Conservation (phyloP, 495 filamentous ascomycete species). For the Annulohypoxylon maeteangense region DNA sequence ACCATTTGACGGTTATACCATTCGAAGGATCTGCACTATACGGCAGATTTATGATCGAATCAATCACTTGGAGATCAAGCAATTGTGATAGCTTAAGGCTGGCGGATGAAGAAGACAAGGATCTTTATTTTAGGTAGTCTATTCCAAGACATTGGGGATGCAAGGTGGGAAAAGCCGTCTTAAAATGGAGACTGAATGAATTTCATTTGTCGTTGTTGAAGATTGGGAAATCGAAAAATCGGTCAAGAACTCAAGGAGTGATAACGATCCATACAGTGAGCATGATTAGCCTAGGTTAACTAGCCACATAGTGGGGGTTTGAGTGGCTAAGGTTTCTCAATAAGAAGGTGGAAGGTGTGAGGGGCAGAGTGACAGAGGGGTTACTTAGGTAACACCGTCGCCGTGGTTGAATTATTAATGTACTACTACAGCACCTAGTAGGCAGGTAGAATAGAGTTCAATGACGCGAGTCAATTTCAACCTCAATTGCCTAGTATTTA, state of each 20-base stretch:
- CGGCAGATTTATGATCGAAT: constrained; percentile 14
- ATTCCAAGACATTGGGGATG: constrained; percentile 21
- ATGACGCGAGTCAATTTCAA: neutral
- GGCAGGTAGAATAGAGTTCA: neutral
- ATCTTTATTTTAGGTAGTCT: constrained; percentile 11
- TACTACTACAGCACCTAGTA: too few relatives aligned
- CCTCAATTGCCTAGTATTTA: neutral
- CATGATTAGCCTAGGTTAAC: neutral
- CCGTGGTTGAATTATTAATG: neutral
- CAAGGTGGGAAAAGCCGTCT: constrained; percentile 22
- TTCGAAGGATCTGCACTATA: constrained; percentile 28
- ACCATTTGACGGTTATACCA: neutral
- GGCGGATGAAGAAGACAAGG: constrained; percentile 1
- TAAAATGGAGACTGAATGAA: constrained; percentile 14
- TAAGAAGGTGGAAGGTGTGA: constrained; percentile 4
- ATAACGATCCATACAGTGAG: neutral
- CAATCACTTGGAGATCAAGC: constrained; percentile 27
- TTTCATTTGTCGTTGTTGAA: constrained; percentile 1
- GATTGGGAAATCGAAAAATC: neutral
- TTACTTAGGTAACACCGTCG: neutral
- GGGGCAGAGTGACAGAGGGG: neutral
- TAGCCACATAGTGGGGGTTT: constrained; percentile 29
- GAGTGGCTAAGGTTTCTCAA: constrained; percentile 3
- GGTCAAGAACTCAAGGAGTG: neutral
- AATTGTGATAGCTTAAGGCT: constrained; percentile 9